These are phyloP conservation scores for Plantago coronopus DNA, from an alignment of 305 asterid genomes.

Conservation along the genomic window DNA sequence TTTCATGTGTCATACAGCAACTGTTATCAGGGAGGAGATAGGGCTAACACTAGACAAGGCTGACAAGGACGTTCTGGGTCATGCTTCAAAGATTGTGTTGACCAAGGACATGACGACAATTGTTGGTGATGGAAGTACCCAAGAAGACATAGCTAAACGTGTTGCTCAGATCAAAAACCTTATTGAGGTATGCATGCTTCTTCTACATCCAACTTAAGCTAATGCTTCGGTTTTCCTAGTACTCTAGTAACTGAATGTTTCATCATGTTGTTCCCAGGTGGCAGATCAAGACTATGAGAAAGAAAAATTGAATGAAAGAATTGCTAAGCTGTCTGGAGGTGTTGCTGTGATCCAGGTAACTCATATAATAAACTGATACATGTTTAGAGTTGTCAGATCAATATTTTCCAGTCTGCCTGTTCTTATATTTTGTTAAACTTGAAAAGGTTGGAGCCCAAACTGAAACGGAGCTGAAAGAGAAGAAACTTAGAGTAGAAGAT, in stretches of 20 bases:
- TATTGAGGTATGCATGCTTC: conserved; percentile 49
- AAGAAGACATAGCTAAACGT: conserved; percentile 70
- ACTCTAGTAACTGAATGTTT: not conserved
- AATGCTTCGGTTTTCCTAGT: not conserved
- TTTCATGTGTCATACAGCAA: conserved; percentile 40
- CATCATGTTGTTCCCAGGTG: conserved; percentile 31
- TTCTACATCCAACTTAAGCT: not conserved
- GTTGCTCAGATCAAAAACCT: conserved; percentile 74
- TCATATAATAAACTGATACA: not conserved
- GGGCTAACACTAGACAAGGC: conserved; percentile 75
- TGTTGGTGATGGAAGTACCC: conserved; percentile 92
- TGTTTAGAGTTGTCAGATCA: not conserved
- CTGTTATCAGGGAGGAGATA: conserved; percentile 78
- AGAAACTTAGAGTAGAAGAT: conserved; percentile 93
- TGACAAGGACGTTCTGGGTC: conserved; percentile 77
- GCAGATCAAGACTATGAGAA: conserved; percentile 89
- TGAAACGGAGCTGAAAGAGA: conserved; percentile 87
- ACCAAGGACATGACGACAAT: conserved; percentile 76
- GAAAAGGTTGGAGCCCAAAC: conserved; percentile 94
- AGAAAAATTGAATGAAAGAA: conserved; percentile 75
- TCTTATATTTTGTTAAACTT: not conserved
- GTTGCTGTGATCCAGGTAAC: conserved; percentile 88
- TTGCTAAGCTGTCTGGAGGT: conserved; percentile 89
- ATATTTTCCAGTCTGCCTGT: not conserved
- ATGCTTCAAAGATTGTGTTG: conserved; percentile 81